Conservation (phyloP, 805 yeast genomes). For the Hyphopichia homilentoma region DNA sequence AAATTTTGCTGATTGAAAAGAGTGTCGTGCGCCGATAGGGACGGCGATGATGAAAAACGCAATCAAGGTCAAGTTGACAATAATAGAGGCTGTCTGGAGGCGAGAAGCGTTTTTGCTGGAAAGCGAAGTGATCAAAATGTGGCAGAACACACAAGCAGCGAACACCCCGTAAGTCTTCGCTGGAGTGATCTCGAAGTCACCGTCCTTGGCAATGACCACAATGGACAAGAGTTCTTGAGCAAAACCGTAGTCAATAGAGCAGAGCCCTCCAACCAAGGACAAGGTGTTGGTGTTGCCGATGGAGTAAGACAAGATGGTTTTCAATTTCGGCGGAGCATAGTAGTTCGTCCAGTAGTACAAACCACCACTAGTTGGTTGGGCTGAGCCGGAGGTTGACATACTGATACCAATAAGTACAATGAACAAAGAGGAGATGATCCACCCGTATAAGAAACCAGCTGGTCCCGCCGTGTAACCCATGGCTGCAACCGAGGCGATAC, state of each 20-base stretch:
- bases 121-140: slow-evolving; percentile 49
- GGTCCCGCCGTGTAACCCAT: slow-evolving; percentile 68
- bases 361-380: slow-evolving; percentile 77
- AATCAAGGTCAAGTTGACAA: slow-evolving; percentile 50
- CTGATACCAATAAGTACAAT: slow-evolving; percentile 57
- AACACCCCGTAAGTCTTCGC: slow-evolving; percentile 62
- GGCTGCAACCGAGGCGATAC: slow-evolving; percentile 53
- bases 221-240: slow-evolving; percentile 57
- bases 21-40: slow-evolving; percentile 52
- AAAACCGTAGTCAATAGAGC: slow-evolving; percentile 69
- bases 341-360: slow-evolving; percentile 51
- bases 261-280: slow-evolving; percentile 63
- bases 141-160: slow-evolving; percentile 55
- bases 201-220: slow-evolving; percentile 52
- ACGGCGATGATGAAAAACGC: slow-evolving; percentile 57
- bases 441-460: slow-evolving; percentile 50
- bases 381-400: slow-evolving; percentile 63
- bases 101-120: slow-evolving; percentile 56
- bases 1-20: slow-evolving; percentile 8
- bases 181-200: slow-evolving; percentile 50
- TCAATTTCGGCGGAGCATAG: neutral
- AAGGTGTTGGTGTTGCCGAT: slow-evolving; percentile 68
- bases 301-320: slow-evolving; percentile 42
- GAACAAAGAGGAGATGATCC: slow-evolving; percentile 18
- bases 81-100: slow-evolving; percentile 57